A percentile compares a stretch with the other conserved stretches of the same genome.
phyloP scores from a whole-genome alignment of 176 grass and related monocot species.

The Phragmites australis region DNA sequence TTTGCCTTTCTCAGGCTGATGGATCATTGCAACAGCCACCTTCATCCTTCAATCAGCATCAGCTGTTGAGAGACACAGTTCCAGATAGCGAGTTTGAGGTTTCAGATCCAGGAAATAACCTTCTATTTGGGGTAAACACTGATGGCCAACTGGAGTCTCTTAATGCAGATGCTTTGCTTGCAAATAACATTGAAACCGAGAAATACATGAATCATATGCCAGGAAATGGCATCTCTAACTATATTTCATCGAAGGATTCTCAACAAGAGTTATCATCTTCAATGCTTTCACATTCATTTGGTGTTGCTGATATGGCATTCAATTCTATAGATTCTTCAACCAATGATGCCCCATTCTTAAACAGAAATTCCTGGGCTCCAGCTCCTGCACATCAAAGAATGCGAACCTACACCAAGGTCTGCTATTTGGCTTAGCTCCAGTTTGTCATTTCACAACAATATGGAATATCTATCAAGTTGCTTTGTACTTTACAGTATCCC shows the following conservation, averaged over 20 bases:
- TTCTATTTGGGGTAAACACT: conserved; percentile 69
- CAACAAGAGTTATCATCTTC: conserved; percentile 85
- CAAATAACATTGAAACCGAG: conserved; percentile 47
- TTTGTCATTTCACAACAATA: conserved; percentile 17
- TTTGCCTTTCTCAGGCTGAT: conserved; percentile 74
- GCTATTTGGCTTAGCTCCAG: conserved; percentile 21
- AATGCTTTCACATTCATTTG: conserved; percentile 74
- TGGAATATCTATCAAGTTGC: not conserved
- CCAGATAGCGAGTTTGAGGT: conserved; percentile 58
- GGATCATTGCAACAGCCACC: conserved; percentile 61
- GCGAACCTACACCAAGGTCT: conserved; percentile 85
- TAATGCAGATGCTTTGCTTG: conserved; percentile 53
- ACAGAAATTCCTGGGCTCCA: conserved; percentile 50
- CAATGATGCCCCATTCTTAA: conserved; percentile 61
- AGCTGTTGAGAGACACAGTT: conserved; percentile 45
- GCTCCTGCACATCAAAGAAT: conserved; percentile 65
- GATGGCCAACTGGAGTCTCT: conserved; percentile 64
- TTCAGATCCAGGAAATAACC: conserved; percentile 70
- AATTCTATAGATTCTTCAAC: conserved; percentile 80
- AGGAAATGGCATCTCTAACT: conserved; percentile 58
- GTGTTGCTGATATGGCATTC: conserved; percentile 70
- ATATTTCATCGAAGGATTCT: conserved; percentile 62
- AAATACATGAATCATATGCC: conserved; percentile 65
- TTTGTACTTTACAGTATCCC: conserved; percentile 17
- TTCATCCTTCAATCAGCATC: conserved; percentile 65